Percentiles rank a stretch among this genome's conserved stretches.
Conservation (phyloP, 2,329 filamentous ascomycete species). For the Sporothrix pallida region DNA sequence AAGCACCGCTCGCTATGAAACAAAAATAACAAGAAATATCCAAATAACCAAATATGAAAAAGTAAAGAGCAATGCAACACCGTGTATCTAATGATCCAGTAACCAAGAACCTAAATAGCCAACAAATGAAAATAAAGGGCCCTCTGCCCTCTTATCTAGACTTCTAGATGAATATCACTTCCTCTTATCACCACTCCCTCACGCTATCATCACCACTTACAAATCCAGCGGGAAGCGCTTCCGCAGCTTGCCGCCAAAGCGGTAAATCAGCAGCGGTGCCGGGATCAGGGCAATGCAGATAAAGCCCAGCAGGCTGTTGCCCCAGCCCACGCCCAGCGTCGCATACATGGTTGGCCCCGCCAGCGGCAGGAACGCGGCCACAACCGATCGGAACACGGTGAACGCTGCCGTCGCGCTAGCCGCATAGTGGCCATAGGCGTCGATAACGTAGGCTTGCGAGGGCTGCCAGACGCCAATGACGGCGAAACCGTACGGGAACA, state of each 20-base stretch:
- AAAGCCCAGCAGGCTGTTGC: constrained; percentile 48
- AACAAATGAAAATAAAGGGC: neutral
- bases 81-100: too few species aligned
- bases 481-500: constrained; percentile 45
- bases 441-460: constrained; percentile 60
- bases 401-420: constrained; percentile 66
- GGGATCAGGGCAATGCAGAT: constrained; percentile 58
- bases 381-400: constrained; percentile 60
- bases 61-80: neutral
- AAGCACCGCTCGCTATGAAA: neutral
- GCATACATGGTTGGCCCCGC: constrained; percentile 62
- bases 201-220: neutral
- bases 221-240: constrained; percentile 34
- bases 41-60: too few species aligned
- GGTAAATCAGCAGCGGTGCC: constrained; percentile 60
- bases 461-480: constrained; percentile 46
- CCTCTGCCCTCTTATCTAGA: neutral
- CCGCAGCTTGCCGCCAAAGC: constrained; percentile 50
- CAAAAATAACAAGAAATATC: neutral
- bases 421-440: constrained; percentile 62
- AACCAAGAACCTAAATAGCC: neutral
- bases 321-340: constrained; percentile 57
- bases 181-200: neutral
- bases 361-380: constrained; percentile 64
- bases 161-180: neutral